Conservation (phyloP, 345 rosid species). For the Lepidium sativum region DNA sequence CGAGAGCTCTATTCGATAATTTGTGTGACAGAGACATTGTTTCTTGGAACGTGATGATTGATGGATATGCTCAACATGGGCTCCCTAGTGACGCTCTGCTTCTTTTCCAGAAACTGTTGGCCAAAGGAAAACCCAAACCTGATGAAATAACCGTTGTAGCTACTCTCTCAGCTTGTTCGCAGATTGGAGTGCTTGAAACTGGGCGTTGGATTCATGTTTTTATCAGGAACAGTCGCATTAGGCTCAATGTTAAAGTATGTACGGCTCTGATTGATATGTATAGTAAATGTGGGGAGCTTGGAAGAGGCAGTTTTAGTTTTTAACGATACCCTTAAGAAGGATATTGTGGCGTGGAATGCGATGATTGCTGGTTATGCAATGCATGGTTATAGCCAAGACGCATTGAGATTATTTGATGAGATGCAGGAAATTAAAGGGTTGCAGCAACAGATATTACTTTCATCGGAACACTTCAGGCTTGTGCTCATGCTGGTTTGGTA, state of each 20-base stretch:
- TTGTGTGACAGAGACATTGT: slow-evolving; percentile 43
- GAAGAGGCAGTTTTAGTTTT: slow-evolving; percentile 57
- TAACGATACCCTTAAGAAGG: slow-evolving; percentile 29
- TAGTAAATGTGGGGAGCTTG: slow-evolving; percentile 72
- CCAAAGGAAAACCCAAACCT: slow-evolving; percentile 32
- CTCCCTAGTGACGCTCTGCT: slow-evolving; percentile 33
- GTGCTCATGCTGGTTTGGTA: slow-evolving; percentile 69
- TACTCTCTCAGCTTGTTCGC: slow-evolving; percentile 64
- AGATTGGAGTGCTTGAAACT: slow-evolving; percentile 60
- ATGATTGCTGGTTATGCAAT: slow-evolving; percentile 60
- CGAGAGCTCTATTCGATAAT: slow-evolving; percentile 37
- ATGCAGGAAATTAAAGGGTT: slow-evolving; percentile 35
- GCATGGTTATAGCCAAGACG: slow-evolving; percentile 55
- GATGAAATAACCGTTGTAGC: slow-evolving; percentile 50
- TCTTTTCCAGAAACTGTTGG: slow-evolving; percentile 40
- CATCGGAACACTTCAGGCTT: slow-evolving; percentile 51
- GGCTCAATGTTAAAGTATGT: slow-evolving; percentile 47
- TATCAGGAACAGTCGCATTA: slow-evolving; percentile 30
- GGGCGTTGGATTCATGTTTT: slow-evolving; percentile 75
- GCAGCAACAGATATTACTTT: slow-evolving; percentile 48
- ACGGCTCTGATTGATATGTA: slow-evolving; percentile 75
- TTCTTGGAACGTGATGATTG: slow-evolving; percentile 70
- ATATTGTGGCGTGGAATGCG: slow-evolving; percentile 61
- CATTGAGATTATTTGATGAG: slow-evolving; percentile 40
- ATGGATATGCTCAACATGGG: slow-evolving; percentile 52